Base-by-base conservation (phyloP, 768 basidiomycete species). In the Astraeus odoratus region DNA sequence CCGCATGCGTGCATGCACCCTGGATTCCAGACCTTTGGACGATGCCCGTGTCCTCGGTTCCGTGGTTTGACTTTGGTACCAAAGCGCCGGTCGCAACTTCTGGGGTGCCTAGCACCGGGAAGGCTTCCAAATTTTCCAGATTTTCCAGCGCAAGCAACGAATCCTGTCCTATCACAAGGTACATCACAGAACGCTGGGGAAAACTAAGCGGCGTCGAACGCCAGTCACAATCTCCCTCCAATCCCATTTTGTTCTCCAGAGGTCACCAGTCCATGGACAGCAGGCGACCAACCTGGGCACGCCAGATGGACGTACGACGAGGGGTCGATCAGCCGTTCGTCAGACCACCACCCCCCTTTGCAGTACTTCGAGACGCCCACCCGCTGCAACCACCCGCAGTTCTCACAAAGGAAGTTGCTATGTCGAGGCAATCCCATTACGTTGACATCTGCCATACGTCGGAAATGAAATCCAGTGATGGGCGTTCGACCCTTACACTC, bases 281-380 rank as follows among this genome's bases (percentile, higher is more conserved):
- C 27, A 46, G 49, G 18, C 68, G 67, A 5, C 76, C 77, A 1
- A 67, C 68, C 6, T 82, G 80, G 80, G 76, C 77, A 16, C 61
- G 67, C 47, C 50, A 55, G n/a, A 54, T 56, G 8, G 56, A 57
- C 18, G 36, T 52, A 7, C 73, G 75, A 33, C 78, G 82, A 29
- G 82, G 81, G 3, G 60, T 78, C 12, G 81, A 83, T 51, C 51
- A 53, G 5, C 82, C 82, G 1, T 83, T 83, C 54, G 50, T 54
- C 27, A 49, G 50, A 50, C 53, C 64, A 44, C 45, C 51, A 39
- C 65, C 39, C 34, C 65, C 39, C 36, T 42, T 23, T 12, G 56
- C 51, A 46, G 55, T 42, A 44, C 51, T 15, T 51, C 56, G 22
- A 52, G 49, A 1, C 61, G 39, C n/a, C 9, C 44, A 22, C 13